Conservation (phyloP, 2,329 filamentous ascomycete species). For the Aspergillus sp. region DNA sequence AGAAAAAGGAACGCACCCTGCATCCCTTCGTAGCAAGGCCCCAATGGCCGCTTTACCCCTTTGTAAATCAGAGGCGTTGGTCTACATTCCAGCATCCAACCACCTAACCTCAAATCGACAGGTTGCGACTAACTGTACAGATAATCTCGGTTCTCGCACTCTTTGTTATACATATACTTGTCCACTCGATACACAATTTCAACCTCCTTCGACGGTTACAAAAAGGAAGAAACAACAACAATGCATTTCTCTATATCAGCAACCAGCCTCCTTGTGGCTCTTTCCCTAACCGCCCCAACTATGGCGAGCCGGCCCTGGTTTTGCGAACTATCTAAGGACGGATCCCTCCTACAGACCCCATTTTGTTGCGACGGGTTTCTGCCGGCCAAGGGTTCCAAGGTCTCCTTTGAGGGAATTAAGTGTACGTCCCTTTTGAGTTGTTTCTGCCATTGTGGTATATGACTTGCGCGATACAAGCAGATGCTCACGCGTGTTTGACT, state of each 20-base stretch:
- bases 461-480: neutral
- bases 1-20: neutral
- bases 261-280: constrained; percentile 17
- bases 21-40: neutral
- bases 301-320: constrained; percentile 14
- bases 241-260: constrained; percentile 15
- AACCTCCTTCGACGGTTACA: neutral
- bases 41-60: neutral
- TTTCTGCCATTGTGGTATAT: neutral
- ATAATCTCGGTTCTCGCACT: neutral
- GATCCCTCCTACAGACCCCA: constrained; percentile 27
- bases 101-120: neutral
- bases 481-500: neutral
- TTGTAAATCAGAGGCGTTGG: neutral
- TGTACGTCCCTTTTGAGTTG: constrained; percentile 20
- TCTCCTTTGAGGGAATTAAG: constrained; percentile 22
- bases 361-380: constrained; percentile 30
- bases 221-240: neutral
- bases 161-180: neutral
- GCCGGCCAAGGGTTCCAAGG: constrained; percentile 18
- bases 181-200: neutral
- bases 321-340: constrained; percentile 28
- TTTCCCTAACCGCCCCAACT: constrained; percentile 16
- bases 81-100: neutral
- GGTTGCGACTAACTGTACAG: neutral